phyloP scores from a whole-genome alignment of 2,329 filamentous ascomycete species.

The Sporothrix variecibatus region DNA sequence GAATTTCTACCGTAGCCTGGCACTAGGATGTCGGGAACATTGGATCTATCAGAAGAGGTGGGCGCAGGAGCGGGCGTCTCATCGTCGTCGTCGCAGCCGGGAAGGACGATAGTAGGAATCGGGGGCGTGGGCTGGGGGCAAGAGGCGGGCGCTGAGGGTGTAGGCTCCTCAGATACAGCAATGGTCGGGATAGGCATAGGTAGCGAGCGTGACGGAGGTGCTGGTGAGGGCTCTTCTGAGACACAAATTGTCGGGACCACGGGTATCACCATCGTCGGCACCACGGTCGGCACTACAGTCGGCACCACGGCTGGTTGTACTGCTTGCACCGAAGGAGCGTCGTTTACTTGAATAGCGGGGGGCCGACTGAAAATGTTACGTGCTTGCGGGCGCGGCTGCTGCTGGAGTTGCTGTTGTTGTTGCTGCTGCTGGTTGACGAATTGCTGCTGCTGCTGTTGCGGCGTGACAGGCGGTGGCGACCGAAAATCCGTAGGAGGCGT shows the following conservation, averaged over 20 bases:
- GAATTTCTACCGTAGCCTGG: not conserved
- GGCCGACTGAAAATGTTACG: conserved; percentile 32
- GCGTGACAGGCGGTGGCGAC: conserved; percentile 38
- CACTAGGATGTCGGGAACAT: not conserved
- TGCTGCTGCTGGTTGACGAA: conserved; percentile 20
- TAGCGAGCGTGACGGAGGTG: conserved; percentile 26
- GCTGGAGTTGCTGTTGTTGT: conserved; percentile 16
- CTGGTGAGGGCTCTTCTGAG: conserved; percentile 35
- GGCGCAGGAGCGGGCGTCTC: not conserved
- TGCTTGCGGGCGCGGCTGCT: conserved; percentile 43
- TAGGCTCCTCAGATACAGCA: conserved; percentile 3
- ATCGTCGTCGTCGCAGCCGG: conserved; percentile 34
- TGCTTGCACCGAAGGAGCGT: not conserved
- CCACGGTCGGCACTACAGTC: not conserved
- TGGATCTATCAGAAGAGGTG: not conserved
- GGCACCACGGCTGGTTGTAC: conserved; percentile 21
- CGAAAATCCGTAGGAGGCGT: conserved; percentile 53
- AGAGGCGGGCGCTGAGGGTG: conserved; percentile 32
- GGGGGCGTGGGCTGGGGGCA: conserved; percentile 35
- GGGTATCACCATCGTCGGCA: conserved; percentile 34
- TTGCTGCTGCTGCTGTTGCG: conserved; percentile 32
- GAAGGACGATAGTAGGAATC: conserved; percentile 45
- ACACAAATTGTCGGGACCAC: conserved; percentile 29
- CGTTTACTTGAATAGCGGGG: conserved; percentile 50
- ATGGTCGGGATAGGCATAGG: conserved; percentile 20